Conservation (phyloP, 2,329 filamentous ascomycete genomes). For the Colletotrichum plurivorum region DNA sequence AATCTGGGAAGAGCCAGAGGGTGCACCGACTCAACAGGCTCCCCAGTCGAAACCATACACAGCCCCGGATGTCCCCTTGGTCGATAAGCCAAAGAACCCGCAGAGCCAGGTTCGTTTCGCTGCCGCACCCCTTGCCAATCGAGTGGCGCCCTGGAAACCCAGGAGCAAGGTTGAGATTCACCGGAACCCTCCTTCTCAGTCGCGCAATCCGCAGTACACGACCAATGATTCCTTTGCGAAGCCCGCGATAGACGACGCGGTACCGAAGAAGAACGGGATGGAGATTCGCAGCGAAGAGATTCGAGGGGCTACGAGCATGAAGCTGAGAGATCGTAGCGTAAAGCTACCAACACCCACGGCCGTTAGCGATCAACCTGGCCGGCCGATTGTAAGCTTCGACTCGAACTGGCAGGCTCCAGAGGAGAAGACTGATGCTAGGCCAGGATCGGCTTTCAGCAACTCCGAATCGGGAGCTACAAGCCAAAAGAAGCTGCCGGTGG, state of each 20-base stretch:
- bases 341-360: conserved; percentile 90
- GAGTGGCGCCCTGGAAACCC: conserved; percentile 52
- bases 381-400: conserved; percentile 98
- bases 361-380: conserved; percentile 90
- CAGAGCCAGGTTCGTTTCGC: conserved; percentile 68
- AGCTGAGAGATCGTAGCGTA: conserved; percentile 85
- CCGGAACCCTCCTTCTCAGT: conserved; percentile 86
- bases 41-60: conserved; percentile 30
- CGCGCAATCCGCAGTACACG: conserved; percentile 84
- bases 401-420: conserved; percentile 83
- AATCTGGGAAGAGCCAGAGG: conserved; percentile 90
- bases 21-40: conserved; percentile 47
- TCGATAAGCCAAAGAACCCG: conserved; percentile 72
- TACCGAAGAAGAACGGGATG: conserved; percentile 80
- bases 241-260: conserved; percentile 54
- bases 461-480: conserved; percentile 48
- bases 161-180: conserved; percentile 77
- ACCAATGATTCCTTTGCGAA: conserved; percentile 68
- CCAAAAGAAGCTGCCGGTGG: conserved; percentile 60
- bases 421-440: conserved; percentile 77
- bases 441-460: conserved; percentile 45
- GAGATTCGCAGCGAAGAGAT: conserved; percentile 92
- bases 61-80: conserved; percentile 19
- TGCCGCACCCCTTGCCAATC: conserved; percentile 57
- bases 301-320: conserved; percentile 90